phyloP scores from a whole-genome alignment of 2,329 filamentous ascomycete species.

The Coniochaeta ligniaria region DNA sequence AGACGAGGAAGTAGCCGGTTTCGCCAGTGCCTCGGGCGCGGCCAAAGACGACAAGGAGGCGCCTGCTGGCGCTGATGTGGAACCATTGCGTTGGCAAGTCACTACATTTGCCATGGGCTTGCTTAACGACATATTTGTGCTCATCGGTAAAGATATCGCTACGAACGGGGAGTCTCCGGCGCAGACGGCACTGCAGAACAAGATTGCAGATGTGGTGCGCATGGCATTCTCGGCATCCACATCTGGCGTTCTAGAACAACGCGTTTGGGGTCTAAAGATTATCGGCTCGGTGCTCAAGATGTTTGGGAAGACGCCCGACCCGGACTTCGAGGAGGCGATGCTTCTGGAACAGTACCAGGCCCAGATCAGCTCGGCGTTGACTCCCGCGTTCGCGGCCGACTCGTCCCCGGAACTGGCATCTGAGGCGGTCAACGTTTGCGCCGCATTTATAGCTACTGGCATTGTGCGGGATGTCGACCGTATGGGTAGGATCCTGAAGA shows the following conservation, averaged over 20 bases:
- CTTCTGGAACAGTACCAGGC: conserved; percentile 97
- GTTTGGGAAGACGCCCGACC: conserved; percentile 92
- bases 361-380: conserved; percentile 93
- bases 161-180: conserved; percentile 73
- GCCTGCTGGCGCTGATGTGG: conserved; percentile 58
- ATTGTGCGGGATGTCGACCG: conserved; percentile 96
- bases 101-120: conserved; percentile 89
- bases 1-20: conserved; percentile 95
- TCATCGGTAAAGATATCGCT: conserved; percentile 72
- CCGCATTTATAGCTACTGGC: conserved; percentile 93
- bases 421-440: conserved; percentile 94
- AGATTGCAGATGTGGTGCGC: conserved; percentile 84
- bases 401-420: conserved; percentile 94
- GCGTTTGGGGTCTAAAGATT: conserved; percentile 87
- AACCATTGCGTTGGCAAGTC: conserved; percentile 91
- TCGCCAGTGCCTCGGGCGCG: conserved; percentile 66
- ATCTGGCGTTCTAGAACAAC: conserved; percentile 80
- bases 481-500: conserved; percentile 97
- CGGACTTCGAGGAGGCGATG: conserved; percentile 95
- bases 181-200: conserved; percentile 70
- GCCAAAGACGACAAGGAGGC: conserved; percentile 49
- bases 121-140: conserved; percentile 71
- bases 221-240: conserved; percentile 98
- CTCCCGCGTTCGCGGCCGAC: conserved; percentile 90
- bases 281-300: conserved; percentile 91